These are phyloP conservation scores for Phytophthora syringae DNA, from an alignment of 352 stramenopile genomes.

Conservation along the genomic window DNA sequence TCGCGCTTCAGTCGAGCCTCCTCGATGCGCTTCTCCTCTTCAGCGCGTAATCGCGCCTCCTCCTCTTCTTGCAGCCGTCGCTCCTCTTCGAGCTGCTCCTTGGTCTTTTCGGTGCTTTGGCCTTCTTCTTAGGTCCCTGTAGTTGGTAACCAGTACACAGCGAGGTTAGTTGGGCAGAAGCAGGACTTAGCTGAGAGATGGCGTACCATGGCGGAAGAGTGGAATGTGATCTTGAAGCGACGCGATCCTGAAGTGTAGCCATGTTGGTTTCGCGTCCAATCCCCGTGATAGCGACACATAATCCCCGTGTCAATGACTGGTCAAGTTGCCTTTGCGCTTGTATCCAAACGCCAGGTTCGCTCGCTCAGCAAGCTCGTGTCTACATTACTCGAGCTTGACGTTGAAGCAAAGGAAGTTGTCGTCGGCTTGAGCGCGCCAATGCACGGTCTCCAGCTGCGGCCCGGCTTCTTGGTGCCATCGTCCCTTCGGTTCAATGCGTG, in stretches of 20 bases:
- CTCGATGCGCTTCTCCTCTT: slow-evolving; percentile 77
- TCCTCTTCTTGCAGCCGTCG: slow-evolving; percentile 76
- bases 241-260: slow-evolving; percentile 30
- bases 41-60: slow-evolving; percentile 56
- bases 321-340: slow-evolving; percentile 12
- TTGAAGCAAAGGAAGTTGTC: slow-evolving; percentile 20
- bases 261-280: slow-evolving; percentile 9
- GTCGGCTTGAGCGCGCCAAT: slow-evolving; percentile 9
- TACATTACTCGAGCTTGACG: slow-evolving; percentile 10
- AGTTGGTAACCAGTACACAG: neutral
- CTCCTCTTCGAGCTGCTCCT: slow-evolving; percentile 84
- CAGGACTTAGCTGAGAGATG: neutral
- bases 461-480: slow-evolving; percentile 27
- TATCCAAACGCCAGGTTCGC: neutral
- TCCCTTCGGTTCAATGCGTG: slow-evolving; percentile 13
- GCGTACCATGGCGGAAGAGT: slow-evolving; percentile 18
- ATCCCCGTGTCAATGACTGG: too few species aligned
- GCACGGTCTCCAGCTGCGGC: neutral
- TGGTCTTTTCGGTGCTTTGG: slow-evolving; percentile 81
- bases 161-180: neutral
- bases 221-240: slow-evolving; percentile 17
- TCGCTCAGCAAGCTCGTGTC: neutral
- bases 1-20: slow-evolving; percentile 70
- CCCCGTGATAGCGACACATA: slow-evolving; percentile 27
- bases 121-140: slow-evolving; percentile 82